Base-by-base conservation (phyloP, 176 grass and related monocot genomes). In the Paspalum notatum region DNA sequence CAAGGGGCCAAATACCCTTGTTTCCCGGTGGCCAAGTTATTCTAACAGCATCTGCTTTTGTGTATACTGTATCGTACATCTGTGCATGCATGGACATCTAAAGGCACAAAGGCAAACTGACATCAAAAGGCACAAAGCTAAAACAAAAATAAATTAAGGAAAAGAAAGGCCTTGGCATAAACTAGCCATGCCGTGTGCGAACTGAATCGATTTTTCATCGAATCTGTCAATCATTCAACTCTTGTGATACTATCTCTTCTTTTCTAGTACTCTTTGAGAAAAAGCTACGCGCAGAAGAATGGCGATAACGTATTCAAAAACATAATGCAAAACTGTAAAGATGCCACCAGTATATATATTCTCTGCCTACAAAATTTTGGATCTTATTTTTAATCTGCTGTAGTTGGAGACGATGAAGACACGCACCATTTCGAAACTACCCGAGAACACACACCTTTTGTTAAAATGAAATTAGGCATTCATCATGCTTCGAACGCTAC, bases 11-110 rank as follows among this genome's bases (percentile, higher is more conserved):
- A 62, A 84, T 66, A 37, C 59, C 75, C 59, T 5, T 80, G 25
- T 81, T 85, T 84, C 77, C 87, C 46, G 45, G 46, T 70, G 12
- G 13, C 55, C 69, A 75, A 80, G 82, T 70, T 76, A 76, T 87
- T 82, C 85, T 70, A 47, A 41, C 49, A 16, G 74, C 46, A 80
- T 81, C 63, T 83, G 53, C 82, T 70, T 76, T 75, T 80, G 9
- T 63, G 51, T 25, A 22, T 47, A 62, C 40, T 7, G 32, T 32
- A 32, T 18, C 4, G 7, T 55, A 74, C 11, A 42, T 74, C 16
- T 70, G 66, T 72, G 45, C 74, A 12, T 74, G 68, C 68, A 16
- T 80, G 58, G 50, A 80, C 37, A 59, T 48, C 66, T 5, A 21
- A 67, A 67, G 64, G 40, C 14, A 63, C 49, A 83, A 88, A 83